Percentiles rank a stretch among this genome's conserved stretches.
phyloP scores from a whole-genome alignment of 257 asterid species.

The Solanum chilense region DNA sequence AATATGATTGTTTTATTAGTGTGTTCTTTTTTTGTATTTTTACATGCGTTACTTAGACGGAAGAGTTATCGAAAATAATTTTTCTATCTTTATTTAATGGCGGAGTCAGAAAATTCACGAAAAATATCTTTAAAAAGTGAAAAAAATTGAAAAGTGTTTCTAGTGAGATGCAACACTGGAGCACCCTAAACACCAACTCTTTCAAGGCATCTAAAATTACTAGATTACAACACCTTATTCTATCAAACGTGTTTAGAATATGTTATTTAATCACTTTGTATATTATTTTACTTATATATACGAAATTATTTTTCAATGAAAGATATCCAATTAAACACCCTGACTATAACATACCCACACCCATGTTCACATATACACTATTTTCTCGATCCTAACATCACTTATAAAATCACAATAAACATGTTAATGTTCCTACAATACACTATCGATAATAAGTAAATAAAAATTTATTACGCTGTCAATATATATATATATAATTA shows the following conservation, averaged over 20 bases:
- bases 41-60: neutral
- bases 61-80: accelerated
- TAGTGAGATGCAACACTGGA: too few relatives aligned
- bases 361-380: neutral
- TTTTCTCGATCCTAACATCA: neutral
- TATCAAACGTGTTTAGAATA: neutral
- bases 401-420: neutral
- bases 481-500: too few relatives aligned
- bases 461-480: neutral
- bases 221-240: too few relatives aligned
- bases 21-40: neutral
- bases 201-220: too few relatives aligned
- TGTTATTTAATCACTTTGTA: neutral
- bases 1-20: neutral
- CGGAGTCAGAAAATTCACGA: too few relatives aligned
- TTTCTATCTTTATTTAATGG: accelerated
- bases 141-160: too few relatives aligned
- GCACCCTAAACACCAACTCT: too few relatives aligned
- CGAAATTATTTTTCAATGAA: accelerated
- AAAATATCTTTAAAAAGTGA: too few relatives aligned
- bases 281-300: too few relatives aligned
- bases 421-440: neutral
- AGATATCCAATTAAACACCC: too few relatives aligned
- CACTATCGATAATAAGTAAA: accelerated
- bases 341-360: too few relatives aligned